Base-by-base conservation (phyloP, 177 flowering plant species). In the Vitis hybrid region DNA sequence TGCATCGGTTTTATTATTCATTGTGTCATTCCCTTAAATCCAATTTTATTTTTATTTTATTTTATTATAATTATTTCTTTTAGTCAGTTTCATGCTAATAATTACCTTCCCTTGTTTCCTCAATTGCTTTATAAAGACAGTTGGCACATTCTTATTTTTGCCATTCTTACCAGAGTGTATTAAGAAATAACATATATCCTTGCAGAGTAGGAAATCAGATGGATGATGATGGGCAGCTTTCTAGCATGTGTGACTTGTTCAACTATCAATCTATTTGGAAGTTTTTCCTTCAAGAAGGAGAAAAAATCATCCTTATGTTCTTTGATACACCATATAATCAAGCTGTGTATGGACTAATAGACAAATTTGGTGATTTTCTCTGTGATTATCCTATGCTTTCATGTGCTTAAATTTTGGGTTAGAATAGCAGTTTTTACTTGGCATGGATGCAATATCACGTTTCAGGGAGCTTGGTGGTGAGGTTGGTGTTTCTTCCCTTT, bases 271-370 rank as follows among this genome's bases (percentile, higher is more conserved):
- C 93, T 34, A 68, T 85, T 15, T 77, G 83, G 9, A 88, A 88
- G 73, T 65, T 95, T 75, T 66, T 93, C 57, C 98, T 95, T 80
- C 99, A 93, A 78, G 99, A 95, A 83, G 98, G 99, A 67, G 98
- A 95, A 83, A 93, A 93, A 78, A 67, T 93, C 83, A 82, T 95
- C 45, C 94, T 95, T 80, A 94, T 91, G 39, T 86, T 89, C 91
- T 82, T 88, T 18, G 99, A 90, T 71, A 93, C 99, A 59, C 87
- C 97, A 31, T 95, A 87, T 74, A 93, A 95, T 73, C 98, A 93
- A 79, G 99, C 97, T 67, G 97, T 95, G 56, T 95, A 95, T 81
- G 98, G 98, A 57, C 90, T 95, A 73, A 94, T 95, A 9, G 99
- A 95, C 71, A 95, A 91, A 86, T 78, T 95, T 78, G 97, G 99